phyloP scores from a whole-genome alignment of 495 filamentous ascomycete species.

The Neurospora africana region DNA sequence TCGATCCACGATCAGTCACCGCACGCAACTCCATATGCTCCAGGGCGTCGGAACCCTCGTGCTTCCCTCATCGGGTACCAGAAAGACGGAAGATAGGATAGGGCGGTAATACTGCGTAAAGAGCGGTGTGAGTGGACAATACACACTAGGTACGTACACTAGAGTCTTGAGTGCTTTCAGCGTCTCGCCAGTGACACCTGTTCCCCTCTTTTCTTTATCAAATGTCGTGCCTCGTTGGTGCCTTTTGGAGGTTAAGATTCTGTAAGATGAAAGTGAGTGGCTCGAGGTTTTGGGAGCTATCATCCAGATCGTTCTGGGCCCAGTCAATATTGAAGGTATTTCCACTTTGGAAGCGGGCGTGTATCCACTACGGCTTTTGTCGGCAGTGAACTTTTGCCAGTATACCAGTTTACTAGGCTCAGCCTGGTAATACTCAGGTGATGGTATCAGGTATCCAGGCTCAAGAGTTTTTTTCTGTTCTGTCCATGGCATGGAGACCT shows the following conservation, averaged over 20 bases:
- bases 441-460: neutral
- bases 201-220: neutral
- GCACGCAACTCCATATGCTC: neutral
- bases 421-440: neutral
- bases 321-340: neutral
- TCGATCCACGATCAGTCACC: neutral
- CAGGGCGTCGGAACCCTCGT: neutral
- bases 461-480: neutral
- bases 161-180: neutral
- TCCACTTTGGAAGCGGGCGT: neutral
- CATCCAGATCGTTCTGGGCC: neutral
- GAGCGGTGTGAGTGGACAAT: neutral
- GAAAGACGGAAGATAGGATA: neutral
- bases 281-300: neutral
- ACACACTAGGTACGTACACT: neutral
- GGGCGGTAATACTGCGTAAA: neutral
- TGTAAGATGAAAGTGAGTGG: neutral
- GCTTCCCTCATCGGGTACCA: neutral
- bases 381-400: neutral
- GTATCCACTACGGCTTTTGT: neutral
- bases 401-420: neutral
- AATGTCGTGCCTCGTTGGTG: too few relatives aligned
- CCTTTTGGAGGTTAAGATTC: neutral
- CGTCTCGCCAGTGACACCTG: neutral
- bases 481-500: neutral